Evolutionary conservation across 345 rosid species (phyloP).

Genomic region (Nasturtium officinale): DNA sequence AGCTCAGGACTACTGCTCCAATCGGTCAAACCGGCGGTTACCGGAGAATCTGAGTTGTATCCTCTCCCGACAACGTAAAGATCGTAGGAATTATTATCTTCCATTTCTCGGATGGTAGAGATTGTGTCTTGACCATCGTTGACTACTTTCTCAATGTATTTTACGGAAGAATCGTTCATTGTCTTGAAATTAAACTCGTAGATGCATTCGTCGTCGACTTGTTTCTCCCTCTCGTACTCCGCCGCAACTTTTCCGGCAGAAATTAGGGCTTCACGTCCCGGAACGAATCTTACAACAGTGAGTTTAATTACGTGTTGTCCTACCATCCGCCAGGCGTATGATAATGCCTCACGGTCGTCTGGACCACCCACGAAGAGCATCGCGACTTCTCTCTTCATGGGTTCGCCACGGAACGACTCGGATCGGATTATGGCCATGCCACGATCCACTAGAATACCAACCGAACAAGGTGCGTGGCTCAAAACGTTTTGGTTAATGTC

Average conservation of each 20-base stretch:
- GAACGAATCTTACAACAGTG: slow-evolving; percentile 49
- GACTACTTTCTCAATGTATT: slow-evolving; percentile 48
- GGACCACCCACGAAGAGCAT: slow-evolving; percentile 57
- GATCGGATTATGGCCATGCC: slow-evolving; percentile 48
- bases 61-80: slow-evolving; percentile 65
- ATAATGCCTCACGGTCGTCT: slow-evolving; percentile 66
- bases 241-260: slow-evolving; percentile 34
- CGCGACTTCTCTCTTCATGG: slow-evolving; percentile 35
- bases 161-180: slow-evolving; percentile 39
- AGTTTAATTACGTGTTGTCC: slow-evolving; percentile 62
- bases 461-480: slow-evolving; percentile 60
- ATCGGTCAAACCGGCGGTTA: slow-evolving; percentile 52
- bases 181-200: slow-evolving; percentile 55
- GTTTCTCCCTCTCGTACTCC: slow-evolving; percentile 41
- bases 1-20: slow-evolving; percentile 66
- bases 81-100: slow-evolving; percentile 43
- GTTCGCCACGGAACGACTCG: slow-evolving; percentile 34
- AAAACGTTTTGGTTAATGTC: slow-evolving; percentile 57
- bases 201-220: slow-evolving; percentile 50
- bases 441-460: slow-evolving; percentile 67
- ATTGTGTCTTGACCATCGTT: slow-evolving; percentile 54
- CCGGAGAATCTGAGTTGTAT: slow-evolving; percentile 44
- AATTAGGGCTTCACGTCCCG: slow-evolving; percentile 34
- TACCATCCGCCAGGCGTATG: slow-evolving; percentile 65
- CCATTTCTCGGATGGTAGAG: slow-evolving; percentile 45